Base-by-base conservation (phyloP, 2,329 filamentous ascomycete species). In the Pseudohalonectria lignicola region DNA sequence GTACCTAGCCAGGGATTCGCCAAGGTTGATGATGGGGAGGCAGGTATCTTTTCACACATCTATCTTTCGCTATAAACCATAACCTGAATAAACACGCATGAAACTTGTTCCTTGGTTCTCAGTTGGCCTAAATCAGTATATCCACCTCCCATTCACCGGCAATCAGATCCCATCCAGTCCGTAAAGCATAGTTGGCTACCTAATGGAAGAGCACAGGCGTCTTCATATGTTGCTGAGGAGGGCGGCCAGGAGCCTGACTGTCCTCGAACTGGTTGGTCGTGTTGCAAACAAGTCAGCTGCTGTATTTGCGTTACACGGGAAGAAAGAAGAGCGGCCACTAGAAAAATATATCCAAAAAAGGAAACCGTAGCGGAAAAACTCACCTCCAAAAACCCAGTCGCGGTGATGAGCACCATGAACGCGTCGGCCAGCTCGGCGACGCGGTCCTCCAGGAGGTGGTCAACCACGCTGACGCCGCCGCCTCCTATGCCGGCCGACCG, bases 341-440 rank as follows among this genome's bases (percentile, higher is more conserved):
- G 11, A 40, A 2, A 31, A 38, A 36, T 8, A 34, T 31, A 18
- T 25, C 20, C 21, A 40, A 28, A 41, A 38, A 36, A 38, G 26
- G 39, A 29, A 26, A 26, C 7, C 8, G 23, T 7, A 12, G 23
- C 8, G 26, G 17, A 11, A 28, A 29, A 30, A 62, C 76, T 62
- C 66, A 94, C 88, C 69, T 95, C 83, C 39, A 94, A 64, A 57
- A 94, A 95, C 31, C 77, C 80, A 9, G 86, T 93, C 28, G 86
- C 77, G 21, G 79, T 72, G 51, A 95, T 84, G 45, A 96, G 67
- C 39, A 92, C 69, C 60, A 90, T 81, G 52, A 92, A 85, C 34
- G 85, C 80, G 56, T 94, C 86, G 5, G 88, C 85, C 47, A 96
- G 60, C 48, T 90, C 86, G 34, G 76, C 72, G 28, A 94, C 64